Evolutionary conservation across 495 filamentous ascomycete genomes (phyloP).

Genomic region (Penicillium canescens): DNA sequence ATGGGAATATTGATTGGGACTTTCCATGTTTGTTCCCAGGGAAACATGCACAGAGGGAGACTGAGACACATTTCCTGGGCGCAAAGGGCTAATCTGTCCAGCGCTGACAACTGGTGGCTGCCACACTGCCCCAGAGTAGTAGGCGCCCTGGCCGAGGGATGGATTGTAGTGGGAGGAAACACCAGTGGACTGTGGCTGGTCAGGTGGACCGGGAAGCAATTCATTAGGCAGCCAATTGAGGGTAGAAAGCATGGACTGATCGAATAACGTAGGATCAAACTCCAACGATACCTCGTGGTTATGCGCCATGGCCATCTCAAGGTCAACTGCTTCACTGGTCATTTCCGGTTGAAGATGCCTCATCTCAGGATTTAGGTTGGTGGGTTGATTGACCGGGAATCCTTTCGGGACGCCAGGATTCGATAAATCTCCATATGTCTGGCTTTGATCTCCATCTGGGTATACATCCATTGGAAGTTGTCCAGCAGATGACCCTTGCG

Average conservation of each 20-base stretch:
- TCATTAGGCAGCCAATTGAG: conserved; percentile 43
- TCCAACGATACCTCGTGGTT: conserved; percentile 25
- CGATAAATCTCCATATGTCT: conserved; percentile 14
- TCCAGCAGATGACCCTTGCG: not conserved
- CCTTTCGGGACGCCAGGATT: conserved; percentile 11
- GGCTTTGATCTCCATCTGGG: conserved; percentile 4
- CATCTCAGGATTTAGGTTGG: conserved; percentile 8
- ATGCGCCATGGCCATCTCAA: conserved; percentile 20
- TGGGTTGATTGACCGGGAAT: conserved; percentile 8
- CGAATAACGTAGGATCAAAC: conserved; percentile 26
- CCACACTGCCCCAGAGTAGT: conserved; percentile 26
- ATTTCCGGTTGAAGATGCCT: conserved; percentile 18
- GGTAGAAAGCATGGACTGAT: conserved; percentile 27
- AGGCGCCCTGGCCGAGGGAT: conserved; percentile 11
- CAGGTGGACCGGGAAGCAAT: conserved; percentile 15
- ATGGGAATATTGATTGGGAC: conserved; percentile 17
- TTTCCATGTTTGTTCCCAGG: conserved; percentile 17
- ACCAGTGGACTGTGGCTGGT: conserved; percentile 10
- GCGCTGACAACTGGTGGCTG: conserved; percentile 29
- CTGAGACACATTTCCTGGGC: conserved; percentile 21
- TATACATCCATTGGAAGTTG: conserved; percentile 11
- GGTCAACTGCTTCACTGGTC: conserved; percentile 7
- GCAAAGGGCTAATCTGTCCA: conserved; percentile 15
- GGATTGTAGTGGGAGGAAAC: conserved; percentile 20
- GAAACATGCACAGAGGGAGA: conserved; percentile 25